Conservation (phyloP, 495 filamentous ascomycete species). For the Talaromyces ruber region DNA sequence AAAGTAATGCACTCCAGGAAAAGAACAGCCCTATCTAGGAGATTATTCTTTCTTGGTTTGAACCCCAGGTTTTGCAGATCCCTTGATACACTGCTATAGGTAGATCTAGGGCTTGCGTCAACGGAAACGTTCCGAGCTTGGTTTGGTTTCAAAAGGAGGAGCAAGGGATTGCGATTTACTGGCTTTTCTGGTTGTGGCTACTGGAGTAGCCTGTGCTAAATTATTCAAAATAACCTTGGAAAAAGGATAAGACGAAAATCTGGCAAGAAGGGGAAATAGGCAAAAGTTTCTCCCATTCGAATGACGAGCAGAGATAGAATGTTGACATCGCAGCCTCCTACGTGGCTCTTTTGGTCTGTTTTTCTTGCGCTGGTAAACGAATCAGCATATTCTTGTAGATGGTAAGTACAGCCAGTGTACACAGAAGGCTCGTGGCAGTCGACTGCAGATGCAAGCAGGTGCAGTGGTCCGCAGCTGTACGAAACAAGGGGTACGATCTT, state of each 20-base stretch:
- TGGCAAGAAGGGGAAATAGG: neutral
- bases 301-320: no score
- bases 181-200: neutral
- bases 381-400: no score
- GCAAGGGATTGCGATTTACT: neutral
- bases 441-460: neutral
- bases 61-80: neutral
- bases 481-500: slow-evolving; percentile 4
- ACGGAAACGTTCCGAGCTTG: neutral
- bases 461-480: neutral
- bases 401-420: no score
- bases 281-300: neutral
- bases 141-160: neutral
- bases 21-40: neutral
- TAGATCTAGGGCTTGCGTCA: neutral
- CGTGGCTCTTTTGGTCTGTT: no score
- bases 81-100: neutral
- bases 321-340: no score
- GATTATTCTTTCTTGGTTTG: neutral
- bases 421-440: neutral
- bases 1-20: neutral
- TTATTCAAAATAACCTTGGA: neutral
- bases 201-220: neutral
- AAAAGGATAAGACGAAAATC: neutral
- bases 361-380: no score